These are phyloP conservation scores for Cryphonectria japonica DNA, from an alignment of 2,329 filamentous ascomycete genomes.

Conservation along the genomic window DNA sequence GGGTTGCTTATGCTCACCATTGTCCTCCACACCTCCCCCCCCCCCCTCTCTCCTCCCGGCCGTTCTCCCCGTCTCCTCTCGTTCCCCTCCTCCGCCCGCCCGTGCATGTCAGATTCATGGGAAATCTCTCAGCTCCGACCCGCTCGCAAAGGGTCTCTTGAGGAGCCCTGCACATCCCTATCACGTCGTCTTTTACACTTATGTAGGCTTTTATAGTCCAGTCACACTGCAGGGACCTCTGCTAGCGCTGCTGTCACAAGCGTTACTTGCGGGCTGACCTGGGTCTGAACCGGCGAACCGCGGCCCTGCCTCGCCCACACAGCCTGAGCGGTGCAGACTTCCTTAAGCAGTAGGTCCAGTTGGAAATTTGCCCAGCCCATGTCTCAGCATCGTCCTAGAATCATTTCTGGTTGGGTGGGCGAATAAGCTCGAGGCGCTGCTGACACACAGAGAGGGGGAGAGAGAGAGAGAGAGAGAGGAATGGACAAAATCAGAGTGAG, in stretches of 20 bases:
- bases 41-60: no score
- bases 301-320: neutral
- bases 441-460: no score
- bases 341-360: neutral
- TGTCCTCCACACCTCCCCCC: neutral
- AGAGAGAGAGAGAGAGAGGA: neutral
- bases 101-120: neutral
- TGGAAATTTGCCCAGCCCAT: neutral
- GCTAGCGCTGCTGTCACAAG: neutral
- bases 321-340: slow-evolving; percentile 7
- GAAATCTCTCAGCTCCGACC: neutral
- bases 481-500: neutral
- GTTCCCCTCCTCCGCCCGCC: neutral
- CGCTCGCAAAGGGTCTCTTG: neutral
- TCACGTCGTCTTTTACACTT: neutral
- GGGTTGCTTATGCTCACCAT: neutral
- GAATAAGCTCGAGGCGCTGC: no score
- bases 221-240: slow-evolving; percentile 6
- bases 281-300: neutral
- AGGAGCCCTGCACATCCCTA: neutral
- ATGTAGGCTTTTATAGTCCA: neutral
- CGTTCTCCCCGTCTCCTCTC: neutral
- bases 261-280: slow-evolving; percentile 1
- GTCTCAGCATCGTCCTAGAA: neutral
- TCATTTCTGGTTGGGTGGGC: no score